Percentiles rank a stretch among this genome's conserved stretches.
These are phyloP conservation scores for Citrus hindsii DNA, from an alignment of 345 rosid genomes.

Conservation along the genomic window DNA sequence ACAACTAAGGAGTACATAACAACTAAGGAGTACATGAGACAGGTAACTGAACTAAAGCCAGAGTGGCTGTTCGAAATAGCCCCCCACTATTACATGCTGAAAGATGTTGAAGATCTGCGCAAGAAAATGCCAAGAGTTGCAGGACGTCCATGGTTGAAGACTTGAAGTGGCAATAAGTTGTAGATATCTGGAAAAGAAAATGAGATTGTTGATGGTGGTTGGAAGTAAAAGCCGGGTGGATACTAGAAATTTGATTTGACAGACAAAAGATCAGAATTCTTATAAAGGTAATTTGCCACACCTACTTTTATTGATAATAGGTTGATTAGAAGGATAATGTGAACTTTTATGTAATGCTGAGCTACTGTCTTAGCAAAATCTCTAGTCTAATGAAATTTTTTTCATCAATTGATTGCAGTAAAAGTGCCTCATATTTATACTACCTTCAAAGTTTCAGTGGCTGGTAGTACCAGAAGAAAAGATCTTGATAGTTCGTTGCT, in stretches of 20 bases:
- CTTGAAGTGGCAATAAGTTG: neutral
- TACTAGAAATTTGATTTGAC: neutral
- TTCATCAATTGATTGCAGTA: neutral
- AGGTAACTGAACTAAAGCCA: conserved; percentile 94
- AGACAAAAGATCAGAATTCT: neutral
- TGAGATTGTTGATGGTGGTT: neutral
- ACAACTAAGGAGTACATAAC: conserved; percentile 92
- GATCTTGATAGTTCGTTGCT: neutral
- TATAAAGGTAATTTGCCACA: neutral
- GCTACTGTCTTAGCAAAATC: neutral
- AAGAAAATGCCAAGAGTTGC: neutral
- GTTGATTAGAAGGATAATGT: neutral
- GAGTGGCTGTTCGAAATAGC: conserved; percentile 98
- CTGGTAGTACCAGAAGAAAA: neutral
- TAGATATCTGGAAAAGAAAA: neutral
- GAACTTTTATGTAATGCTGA: neutral
- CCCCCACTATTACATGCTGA: conserved; percentile 84
- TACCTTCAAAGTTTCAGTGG: neutral
- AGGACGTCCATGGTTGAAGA: neutral
- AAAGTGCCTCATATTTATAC: neutral
- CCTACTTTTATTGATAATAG: neutral
- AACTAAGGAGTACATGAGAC: conserved; percentile 89
- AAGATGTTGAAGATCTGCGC: conserved; percentile 83
- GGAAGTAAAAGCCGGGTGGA: neutral
- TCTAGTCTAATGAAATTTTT: neutral